Base-by-base conservation (phyloP, 192 early-diverging fungal genomes). In the Linnemannia hyalina region DNA sequence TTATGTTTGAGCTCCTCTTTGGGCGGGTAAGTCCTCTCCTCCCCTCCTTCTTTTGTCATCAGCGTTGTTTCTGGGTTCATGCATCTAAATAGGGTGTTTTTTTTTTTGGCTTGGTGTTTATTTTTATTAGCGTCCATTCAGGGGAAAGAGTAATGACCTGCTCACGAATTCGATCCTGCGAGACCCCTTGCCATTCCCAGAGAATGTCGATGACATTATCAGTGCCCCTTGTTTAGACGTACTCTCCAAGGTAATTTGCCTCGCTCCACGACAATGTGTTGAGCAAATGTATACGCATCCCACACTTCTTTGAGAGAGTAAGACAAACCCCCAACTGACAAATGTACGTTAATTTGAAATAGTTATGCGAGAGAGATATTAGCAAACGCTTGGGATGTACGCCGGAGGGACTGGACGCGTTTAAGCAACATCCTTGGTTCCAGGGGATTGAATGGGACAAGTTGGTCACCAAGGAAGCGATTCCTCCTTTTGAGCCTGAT, bases 401-500 rank as follows among this genome's bases (percentile, higher is more conserved):
- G 29, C 78, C 92, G 16, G 92, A 93, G 10, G 97, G 98, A 0
- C 87, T 93, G 52, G 92, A 93, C 41, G 82, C 86, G 3, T 75
- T 99, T 36, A 92, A 93, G 75, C 80, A 73, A 0, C 97, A 99
- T 77, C 92, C 97, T 47, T 98, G 95, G 90, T 96, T 99, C 74
- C 82, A 89, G 4, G 81, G 88, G 23, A 93, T 95, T 46, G 93
- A 96, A 57, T 99, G 97, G 97, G 87, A 89, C 13, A 81, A 85
- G 42, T 87, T 98, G 46, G 93, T 95, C 42, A 85, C 88, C n/a
- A 95, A 95, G 85, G 88, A 94, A 78, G 89, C 93, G 3, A 88
- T 74, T 4, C 97, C 98, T 42, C 94, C 97, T 22, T 99, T 97
- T 88, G 90, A 93, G 9, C 97, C 98, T 52, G 94, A 95, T 90